A percentile compares a stretch with the other conserved stretches of the same genome.
Conservation (phyloP, 805 yeast species). For the Allodekkera sacchari region DNA sequence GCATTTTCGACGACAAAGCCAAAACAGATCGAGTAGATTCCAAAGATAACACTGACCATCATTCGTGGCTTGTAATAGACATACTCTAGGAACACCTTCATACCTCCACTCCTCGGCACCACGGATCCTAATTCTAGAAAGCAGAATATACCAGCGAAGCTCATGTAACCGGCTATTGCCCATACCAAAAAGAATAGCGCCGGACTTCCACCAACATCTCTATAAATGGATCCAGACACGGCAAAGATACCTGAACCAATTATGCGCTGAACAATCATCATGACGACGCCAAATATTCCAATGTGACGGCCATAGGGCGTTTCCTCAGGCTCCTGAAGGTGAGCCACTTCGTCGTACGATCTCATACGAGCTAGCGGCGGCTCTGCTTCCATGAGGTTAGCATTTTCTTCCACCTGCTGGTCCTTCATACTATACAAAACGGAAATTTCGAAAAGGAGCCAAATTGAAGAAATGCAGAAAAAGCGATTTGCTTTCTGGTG, state of each 20-base stretch:
- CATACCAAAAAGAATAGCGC: constrained; percentile 53
- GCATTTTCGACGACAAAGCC: constrained; percentile 46
- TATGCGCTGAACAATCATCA: constrained; percentile 61
- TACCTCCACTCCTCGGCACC: constrained; percentile 70
- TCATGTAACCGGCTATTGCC: constrained; percentile 51
- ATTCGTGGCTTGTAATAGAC: constrained; percentile 54
- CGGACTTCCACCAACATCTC: constrained; percentile 63
- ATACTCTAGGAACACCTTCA: constrained; percentile 63
- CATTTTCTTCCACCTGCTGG: not conserved
- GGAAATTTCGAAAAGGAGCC: too few relatives aligned
- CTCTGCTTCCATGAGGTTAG: not conserved
- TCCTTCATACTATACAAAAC: not conserved
- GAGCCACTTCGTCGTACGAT: constrained; percentile 15
- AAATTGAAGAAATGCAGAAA: not conserved
- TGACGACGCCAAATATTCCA: constrained; percentile 58
- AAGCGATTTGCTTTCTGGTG: constrained; percentile 1
- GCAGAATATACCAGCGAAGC: constrained; percentile 60
- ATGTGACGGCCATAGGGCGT: constrained; percentile 71
- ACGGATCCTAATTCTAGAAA: constrained; percentile 65
- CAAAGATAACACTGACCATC: constrained; percentile 39
- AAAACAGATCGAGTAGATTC: constrained; percentile 38
- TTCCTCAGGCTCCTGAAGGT: constrained; percentile 31
- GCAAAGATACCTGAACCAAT: constrained; percentile 77
- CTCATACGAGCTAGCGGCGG: constrained; percentile 1
- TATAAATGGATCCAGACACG: constrained; percentile 57